A percentile compares a stretch with the other conserved stretches of the same genome.
Evolutionary conservation across 1,139 yeast species (phyloP).

Genomic region (Candida smagusa): DNA sequence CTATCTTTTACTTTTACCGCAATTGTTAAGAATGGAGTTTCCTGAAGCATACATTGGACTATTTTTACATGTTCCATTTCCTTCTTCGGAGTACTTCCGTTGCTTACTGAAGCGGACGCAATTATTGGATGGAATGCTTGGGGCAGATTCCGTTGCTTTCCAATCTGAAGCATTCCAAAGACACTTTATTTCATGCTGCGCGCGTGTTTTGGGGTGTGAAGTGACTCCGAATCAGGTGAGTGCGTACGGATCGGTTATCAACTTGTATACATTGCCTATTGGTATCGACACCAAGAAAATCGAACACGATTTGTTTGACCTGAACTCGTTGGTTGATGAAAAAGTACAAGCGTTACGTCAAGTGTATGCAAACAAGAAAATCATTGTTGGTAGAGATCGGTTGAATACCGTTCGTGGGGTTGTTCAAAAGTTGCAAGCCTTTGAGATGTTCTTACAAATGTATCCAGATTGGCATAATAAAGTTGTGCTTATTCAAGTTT

Average conservation of each 20-base stretch:
- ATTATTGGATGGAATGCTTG: conserved; percentile 85
- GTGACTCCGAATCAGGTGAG: conserved; percentile 55
- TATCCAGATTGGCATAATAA: conserved; percentile 89
- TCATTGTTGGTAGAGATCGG: conserved; percentile 81
- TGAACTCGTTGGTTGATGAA: conserved; percentile 22
- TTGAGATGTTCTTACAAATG: conserved; percentile 77
- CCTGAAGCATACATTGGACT: conserved; percentile 82
- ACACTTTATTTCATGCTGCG: conserved; percentile 87
- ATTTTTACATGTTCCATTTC: conserved; percentile 88
- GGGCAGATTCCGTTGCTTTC: conserved; percentile 81
- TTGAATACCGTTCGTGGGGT: conserved; percentile 81
- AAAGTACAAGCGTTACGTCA: conserved; percentile 53
- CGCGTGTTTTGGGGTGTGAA: conserved; percentile 75
- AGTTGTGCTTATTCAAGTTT: conserved; percentile 88
- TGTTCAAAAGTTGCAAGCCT: conserved; percentile 76
- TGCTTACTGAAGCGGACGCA: conserved; percentile 80
- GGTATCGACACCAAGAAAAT: conserved; percentile 75
- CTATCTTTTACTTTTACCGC: conserved; percentile 81
- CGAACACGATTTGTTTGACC: conserved; percentile 53
- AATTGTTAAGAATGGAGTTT: conserved; percentile 74
- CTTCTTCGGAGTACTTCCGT: conserved; percentile 92
- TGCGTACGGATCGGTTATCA: conserved; percentile 74
- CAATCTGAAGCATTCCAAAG: conserved; percentile 84
- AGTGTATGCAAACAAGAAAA: conserved; percentile 69
- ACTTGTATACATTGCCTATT: conserved; percentile 74